These are phyloP conservation scores for Bromus sterilis DNA, from an alignment of 176 grass and related monocot genomes.

Conservation along the genomic window DNA sequence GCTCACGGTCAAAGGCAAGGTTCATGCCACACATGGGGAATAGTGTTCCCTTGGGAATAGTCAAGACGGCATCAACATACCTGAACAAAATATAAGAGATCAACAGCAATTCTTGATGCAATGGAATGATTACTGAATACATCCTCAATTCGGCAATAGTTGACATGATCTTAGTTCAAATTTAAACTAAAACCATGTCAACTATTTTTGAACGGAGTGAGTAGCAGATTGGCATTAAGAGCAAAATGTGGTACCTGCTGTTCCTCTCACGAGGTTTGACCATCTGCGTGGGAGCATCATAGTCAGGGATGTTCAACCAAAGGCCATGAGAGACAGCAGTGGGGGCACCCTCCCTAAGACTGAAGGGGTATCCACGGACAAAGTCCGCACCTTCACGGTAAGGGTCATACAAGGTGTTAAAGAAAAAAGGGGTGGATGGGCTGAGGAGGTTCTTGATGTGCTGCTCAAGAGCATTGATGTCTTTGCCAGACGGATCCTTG, in stretches of 20 bases:
- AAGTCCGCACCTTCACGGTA: conserved; percentile 79
- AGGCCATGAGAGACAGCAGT: conserved; percentile 82
- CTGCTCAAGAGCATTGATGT: conserved; percentile 85
- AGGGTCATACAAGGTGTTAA: conserved; percentile 87
- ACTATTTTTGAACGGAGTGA: too few relatives aligned
- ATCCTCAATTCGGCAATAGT: too few relatives aligned
- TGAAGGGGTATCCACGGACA: conserved; percentile 91
- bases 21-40: conserved; percentile 83
- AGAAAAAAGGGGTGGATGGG: conserved; percentile 83
- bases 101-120: not conserved
- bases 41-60: conserved; percentile 58
- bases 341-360: conserved; percentile 58
- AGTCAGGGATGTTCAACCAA: conserved; percentile 95
- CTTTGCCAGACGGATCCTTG: conserved; percentile 80
- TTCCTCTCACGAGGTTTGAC: conserved; percentile 91
- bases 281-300: conserved; percentile 87
- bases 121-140: not conserved
- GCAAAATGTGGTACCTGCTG: conserved; percentile 32
- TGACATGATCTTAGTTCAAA: too few relatives aligned
- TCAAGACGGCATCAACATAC: conserved; percentile 76
- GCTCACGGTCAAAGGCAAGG: conserved; percentile 49
- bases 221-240: not conserved
- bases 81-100: conserved; percentile 14
- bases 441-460: conserved; percentile 80
- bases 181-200: too few relatives aligned